These are phyloP conservation scores for Dipodascus geniculatus DNA, from an alignment of 805 yeast genomes.

Conservation along the genomic window DNA sequence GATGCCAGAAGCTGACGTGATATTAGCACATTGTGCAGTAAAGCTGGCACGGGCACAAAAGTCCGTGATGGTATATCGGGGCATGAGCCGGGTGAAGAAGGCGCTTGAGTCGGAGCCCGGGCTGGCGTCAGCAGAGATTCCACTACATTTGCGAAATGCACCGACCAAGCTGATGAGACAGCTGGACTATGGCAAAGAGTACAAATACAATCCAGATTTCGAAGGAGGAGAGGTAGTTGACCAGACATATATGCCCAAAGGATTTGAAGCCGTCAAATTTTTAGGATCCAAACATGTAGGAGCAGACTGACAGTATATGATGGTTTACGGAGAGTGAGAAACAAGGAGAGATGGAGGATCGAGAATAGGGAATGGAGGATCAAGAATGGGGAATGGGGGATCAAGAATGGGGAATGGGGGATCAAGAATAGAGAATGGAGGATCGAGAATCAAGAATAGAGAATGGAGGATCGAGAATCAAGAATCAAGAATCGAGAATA, in stretches of 20 bases:
- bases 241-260: slow-evolving; percentile 62
- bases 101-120: slow-evolving; percentile 47
- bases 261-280: slow-evolving; percentile 37
- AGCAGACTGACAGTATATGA: too few relatives aligned
- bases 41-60: slow-evolving; percentile 77
- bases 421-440: too few relatives aligned
- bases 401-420: too few relatives aligned
- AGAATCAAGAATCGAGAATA: too few relatives aligned
- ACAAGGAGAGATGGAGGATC: too few relatives aligned
- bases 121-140: slow-evolving; percentile 48
- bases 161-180: slow-evolving; percentile 89
- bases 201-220: slow-evolving; percentile 81
- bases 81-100: slow-evolving; percentile 55
- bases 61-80: slow-evolving; percentile 76
- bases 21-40: slow-evolving; percentile 87
- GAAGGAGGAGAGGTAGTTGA: slow-evolving; percentile 49
- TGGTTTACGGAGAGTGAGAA: not conserved
- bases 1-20: slow-evolving; percentile 85
- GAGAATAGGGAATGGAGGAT: too few relatives aligned
- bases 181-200: slow-evolving; percentile 70
- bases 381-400: too few relatives aligned
- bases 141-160: slow-evolving; percentile 76
- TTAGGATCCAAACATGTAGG: slow-evolving; percentile 33
- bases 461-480: too few relatives aligned
- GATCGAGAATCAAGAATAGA: too few relatives aligned